A percentile compares a stretch with the other conserved stretches of the same genome.
phyloP scores from a whole-genome alignment of 1,284 basidiomycete species.

The Irpex sp. region DNA sequence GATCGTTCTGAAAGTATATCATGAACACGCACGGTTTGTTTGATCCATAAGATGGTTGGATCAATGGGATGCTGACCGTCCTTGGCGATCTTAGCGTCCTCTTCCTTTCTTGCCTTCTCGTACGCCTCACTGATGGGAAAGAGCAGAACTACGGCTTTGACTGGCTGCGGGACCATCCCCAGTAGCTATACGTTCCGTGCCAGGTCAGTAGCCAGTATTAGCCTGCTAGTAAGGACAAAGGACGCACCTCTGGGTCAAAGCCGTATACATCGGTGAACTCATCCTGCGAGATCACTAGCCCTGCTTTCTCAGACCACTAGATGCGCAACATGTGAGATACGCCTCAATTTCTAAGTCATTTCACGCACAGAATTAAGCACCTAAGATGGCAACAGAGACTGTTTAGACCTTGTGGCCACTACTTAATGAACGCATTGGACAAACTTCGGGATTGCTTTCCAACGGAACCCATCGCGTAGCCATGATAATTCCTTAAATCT shows the following conservation, averaged over 20 bases:
- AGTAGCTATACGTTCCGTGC: conserved; percentile 46
- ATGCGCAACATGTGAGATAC: background rate
- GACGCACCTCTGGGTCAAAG: conserved; percentile 63
- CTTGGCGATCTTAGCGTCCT: conserved; percentile 46
- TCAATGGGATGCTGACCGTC: conserved; percentile 50
- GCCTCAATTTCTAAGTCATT: background rate
- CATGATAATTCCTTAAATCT: background rate
- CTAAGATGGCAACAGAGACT: background rate
- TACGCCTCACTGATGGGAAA: conserved; percentile 65
- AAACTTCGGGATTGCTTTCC: conserved; percentile 72
- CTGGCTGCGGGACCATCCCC: conserved; percentile 59
- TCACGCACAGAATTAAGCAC: conserved; percentile 7
- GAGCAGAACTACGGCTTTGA: conserved; percentile 76
- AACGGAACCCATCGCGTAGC: conserved; percentile 60
- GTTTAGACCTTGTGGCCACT: background rate
- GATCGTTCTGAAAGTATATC: background rate
- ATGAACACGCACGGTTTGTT: conserved; percentile 55
- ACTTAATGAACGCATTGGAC: conserved; percentile 7
- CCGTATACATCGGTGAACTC: conserved; percentile 81
- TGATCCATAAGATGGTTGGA: conserved; percentile 65
- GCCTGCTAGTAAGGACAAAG: too few species aligned
- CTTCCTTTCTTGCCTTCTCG: conserved; percentile 46
- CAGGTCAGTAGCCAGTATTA: background rate
- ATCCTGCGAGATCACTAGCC: conserved; percentile 52
- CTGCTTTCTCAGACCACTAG: conserved; percentile 76